phyloP scores from a whole-genome alignment of 163 green algal species.

The Coccomyxa subellipsoidea region DNA sequence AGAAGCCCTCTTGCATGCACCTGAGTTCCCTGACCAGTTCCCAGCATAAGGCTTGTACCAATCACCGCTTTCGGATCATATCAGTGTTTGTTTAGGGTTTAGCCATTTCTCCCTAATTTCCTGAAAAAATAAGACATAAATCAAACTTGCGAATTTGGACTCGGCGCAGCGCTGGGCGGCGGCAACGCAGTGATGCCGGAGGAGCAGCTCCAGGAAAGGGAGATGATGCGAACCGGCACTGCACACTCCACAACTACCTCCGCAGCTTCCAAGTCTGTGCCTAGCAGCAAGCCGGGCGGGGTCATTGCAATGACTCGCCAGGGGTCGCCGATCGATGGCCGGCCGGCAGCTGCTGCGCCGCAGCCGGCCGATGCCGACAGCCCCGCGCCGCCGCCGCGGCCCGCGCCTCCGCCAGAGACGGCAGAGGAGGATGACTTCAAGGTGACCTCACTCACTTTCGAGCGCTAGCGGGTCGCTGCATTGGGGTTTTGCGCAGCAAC shows the following conservation, averaged over 20 bases:
- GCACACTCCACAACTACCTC: background rate
- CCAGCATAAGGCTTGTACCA: too few species aligned
- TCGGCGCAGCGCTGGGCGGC: constrained; percentile 3
- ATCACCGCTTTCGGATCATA: too few species aligned
- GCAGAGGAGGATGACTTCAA: background rate
- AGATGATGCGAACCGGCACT: background rate
- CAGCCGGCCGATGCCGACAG: background rate
- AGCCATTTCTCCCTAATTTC: too few species aligned
- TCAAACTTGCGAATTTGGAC: background rate
- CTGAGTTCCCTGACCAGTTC: too few species aligned
- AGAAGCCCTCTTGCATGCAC: too few species aligned
- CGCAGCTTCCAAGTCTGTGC: background rate
- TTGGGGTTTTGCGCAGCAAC: too few species aligned
- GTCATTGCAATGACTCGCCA: background rate
- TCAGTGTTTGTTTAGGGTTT: too few species aligned
- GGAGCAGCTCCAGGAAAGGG: constrained; percentile 2
- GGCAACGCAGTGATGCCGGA: constrained; percentile 7
- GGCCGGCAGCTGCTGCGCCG: too few species aligned
- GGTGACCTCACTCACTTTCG: background rate
- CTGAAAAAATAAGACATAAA: background rate
- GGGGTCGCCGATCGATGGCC: background rate
- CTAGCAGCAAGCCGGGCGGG: background rate
- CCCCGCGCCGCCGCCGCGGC: too few species aligned
- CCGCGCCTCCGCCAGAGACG: background rate
- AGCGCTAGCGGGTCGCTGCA: too few species aligned